Base-by-base conservation (phyloP, 2,329 filamentous ascomycete genomes). In the Trichophyton schoenleinii region DNA sequence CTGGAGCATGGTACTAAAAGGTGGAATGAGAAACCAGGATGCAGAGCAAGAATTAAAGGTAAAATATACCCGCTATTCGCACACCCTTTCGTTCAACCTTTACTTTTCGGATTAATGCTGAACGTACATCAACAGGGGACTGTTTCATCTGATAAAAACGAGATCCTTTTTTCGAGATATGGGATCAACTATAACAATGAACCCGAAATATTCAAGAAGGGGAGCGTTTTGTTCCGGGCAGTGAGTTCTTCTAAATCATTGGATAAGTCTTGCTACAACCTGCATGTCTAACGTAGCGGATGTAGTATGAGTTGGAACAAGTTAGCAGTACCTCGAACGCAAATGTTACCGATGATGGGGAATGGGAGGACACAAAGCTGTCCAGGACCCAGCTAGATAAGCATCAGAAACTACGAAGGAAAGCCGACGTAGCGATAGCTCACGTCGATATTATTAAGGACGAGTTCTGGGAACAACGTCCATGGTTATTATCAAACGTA, bases 161-260 rank as follows among this genome's bases (percentile, higher is more conserved):
- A 99, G 77, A 95, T 99, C 20, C 77, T 99, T 13, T 99, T 94
- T 73, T 88, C 86, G 1, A 81, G 82, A 28, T 97, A 96, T 73
- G 83, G 86, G 2, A 91, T 97, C 71, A 99, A 99, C 75, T 99
- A 99, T 76, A 99, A 99, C 74, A 94, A 96, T 67, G 94, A 99
- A 73, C 84, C 85, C 0, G 90, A 95, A 65, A 91, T 96, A 15
- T 96, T 84, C 74, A 94, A 87, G 73, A 99, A 97, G 72, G 94
- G 94, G 3, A 97, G 89, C 66, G 87, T 96, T 1, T 75, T 97
- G 3, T 94, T 91, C 72, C 83, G 91, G 68, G 88, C 94, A 71
- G 87, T 88, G 75, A 69, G 83, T 11, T 42, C 31, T 11, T 42
- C 31, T 6, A 28, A n/a, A 57, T 8, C 5, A 3, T 20, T 60